A percentile compares a stretch with the other conserved stretches of the same genome.
phyloP scores from a whole-genome alignment of 345 rosid genomes.

The Zanthoxylum bungeanum region DNA sequence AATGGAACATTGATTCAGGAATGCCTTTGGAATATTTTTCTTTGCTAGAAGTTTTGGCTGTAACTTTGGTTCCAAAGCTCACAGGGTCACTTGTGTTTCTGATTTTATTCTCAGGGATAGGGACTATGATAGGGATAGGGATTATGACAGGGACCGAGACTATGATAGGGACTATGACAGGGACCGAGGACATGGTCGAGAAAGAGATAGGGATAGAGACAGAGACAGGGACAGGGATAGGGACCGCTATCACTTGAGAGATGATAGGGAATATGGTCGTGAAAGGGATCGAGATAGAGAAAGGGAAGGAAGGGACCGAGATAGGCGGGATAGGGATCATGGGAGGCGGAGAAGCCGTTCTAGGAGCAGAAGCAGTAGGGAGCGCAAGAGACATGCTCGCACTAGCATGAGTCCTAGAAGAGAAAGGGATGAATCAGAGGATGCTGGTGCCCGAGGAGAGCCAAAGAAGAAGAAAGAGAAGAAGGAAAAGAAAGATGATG shows the following conservation, averaged over 20 bases:
- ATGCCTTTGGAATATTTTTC: not conserved
- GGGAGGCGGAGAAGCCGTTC: slow-evolving; percentile 63
- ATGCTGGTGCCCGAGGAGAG: slow-evolving; percentile 41
- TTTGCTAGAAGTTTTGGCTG: not conserved
- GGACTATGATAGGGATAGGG: slow-evolving; percentile 41
- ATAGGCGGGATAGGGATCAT: slow-evolving; percentile 71
- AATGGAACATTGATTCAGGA: not conserved
- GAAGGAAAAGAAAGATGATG: slow-evolving; percentile 74
- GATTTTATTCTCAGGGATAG: slow-evolving; percentile 46
- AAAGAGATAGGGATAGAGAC: slow-evolving; percentile 29
- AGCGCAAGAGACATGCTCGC: slow-evolving; percentile 64
- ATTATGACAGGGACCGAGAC: slow-evolving; percentile 56
- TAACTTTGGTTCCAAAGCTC: not conserved
- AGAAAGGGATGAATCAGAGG: slow-evolving; percentile 38
- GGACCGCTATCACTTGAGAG: slow-evolving; percentile 64
- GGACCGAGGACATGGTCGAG: slow-evolving; percentile 46
- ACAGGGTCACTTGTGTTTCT: not conserved
- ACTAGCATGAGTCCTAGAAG: slow-evolving; percentile 51
- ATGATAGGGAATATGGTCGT: slow-evolving; percentile 65
- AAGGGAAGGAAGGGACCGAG: slow-evolving; percentile 57
- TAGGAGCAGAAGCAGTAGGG: slow-evolving; percentile 67
- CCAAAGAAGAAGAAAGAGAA: slow-evolving; percentile 80
- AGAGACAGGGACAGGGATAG: slow-evolving; percentile 61
- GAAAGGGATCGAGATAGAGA: slow-evolving; percentile 75
- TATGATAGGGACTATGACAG: slow-evolving; percentile 60